These are phyloP conservation scores for Rhodotorula mucilaginosa DNA, from an alignment of 1,284 basidiomycete genomes.

Conservation along the genomic window DNA sequence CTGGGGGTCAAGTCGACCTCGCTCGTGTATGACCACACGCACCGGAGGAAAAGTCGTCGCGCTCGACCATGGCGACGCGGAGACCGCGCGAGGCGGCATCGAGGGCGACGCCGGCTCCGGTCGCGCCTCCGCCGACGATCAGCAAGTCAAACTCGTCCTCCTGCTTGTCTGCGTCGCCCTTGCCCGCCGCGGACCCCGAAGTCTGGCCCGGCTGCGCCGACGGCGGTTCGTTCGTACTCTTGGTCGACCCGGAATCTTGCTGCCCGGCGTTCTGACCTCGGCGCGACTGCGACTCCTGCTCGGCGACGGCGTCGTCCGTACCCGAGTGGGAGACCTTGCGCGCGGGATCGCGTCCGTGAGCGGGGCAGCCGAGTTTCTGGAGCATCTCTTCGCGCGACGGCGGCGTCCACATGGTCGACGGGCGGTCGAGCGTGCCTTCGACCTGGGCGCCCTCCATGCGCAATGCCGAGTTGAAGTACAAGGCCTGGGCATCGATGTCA, in stretches of 20 bases:
- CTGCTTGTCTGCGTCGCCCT: conserved; percentile 4
- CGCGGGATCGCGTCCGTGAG: too few relatives aligned
- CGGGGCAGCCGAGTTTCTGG: conserved; percentile 15
- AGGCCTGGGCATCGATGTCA: conserved; percentile 20
- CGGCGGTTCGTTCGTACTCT: conserved; percentile 6
- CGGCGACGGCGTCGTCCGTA: not conserved
- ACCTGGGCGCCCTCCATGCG: conserved; percentile 12
- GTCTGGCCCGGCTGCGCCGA: not conserved
- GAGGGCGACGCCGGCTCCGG: conserved; percentile 88
- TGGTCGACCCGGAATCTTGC: not conserved
- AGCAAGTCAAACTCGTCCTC: conserved; percentile 70
- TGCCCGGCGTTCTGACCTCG: conserved; percentile 11
- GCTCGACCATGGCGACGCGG: conserved; percentile 88
- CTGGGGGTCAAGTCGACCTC: not conserved
- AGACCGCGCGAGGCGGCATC: conserved; percentile 90
- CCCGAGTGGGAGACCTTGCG: too few relatives aligned
- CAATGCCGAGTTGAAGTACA: conserved; percentile 13
- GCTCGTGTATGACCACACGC: conserved; percentile 36
- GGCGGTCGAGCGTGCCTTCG: conserved; percentile 26
- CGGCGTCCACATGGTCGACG: conserved; percentile 34
- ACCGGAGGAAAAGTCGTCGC: conserved; percentile 90
- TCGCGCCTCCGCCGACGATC: conserved; percentile 86
- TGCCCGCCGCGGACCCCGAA: too few relatives aligned
- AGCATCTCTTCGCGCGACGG: conserved; percentile 35
- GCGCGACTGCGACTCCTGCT: conserved; percentile 6